Base-by-base conservation (phyloP, 2,329 filamentous ascomycete species). In the Akanthomyces dipterigenus region DNA sequence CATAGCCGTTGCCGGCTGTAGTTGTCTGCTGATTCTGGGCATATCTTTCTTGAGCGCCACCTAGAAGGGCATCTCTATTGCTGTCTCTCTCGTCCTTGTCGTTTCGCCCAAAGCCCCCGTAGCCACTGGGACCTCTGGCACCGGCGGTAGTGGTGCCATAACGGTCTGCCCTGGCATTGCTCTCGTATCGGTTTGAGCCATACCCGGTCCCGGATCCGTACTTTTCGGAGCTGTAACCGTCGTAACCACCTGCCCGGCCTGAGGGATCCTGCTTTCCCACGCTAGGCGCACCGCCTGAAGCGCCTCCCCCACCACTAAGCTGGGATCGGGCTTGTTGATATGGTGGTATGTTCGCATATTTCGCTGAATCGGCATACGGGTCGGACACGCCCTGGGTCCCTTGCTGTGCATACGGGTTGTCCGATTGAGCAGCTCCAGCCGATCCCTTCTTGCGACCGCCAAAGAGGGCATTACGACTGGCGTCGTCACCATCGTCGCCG, bases 41-140 rank as follows among this genome's bases (percentile, higher is more conserved):
- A 38, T 77, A 72, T 53, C 83, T 77, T 61, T 82, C 72, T 36
- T 80, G 73, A 2, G 83, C 84, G 51, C 81, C 81, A 11, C 82
- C 66, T 63, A 91, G 90, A 4, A 91, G 78, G 31, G 82, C 84
- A 69, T 88, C 83, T 45, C 87, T 80, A 64, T 86, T 81, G 62
- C 74, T 75, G 60, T 86, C 82, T 5, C 77, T 76, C 55, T 73
- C 69, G 51, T 69, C 73, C 63, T 76, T 77, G 54, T 76, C 75
- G 36, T 71, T 71, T 54, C 76, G 75, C 50, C 82, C 83, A 61
- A 88, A 74, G 7, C 84, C 84, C 40, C 86, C 85, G 64, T 88
- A 88, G 31, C 85, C 85, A 51, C 83, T 82, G 12, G 80, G 78
- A 14, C 82, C 80, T 67, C 76, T 73, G 62, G 74, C 69, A 43